These are phyloP conservation scores for Pyrrhoderma noxium DNA, from an alignment of 1,284 basidiomycete genomes.

Conservation along the genomic window DNA sequence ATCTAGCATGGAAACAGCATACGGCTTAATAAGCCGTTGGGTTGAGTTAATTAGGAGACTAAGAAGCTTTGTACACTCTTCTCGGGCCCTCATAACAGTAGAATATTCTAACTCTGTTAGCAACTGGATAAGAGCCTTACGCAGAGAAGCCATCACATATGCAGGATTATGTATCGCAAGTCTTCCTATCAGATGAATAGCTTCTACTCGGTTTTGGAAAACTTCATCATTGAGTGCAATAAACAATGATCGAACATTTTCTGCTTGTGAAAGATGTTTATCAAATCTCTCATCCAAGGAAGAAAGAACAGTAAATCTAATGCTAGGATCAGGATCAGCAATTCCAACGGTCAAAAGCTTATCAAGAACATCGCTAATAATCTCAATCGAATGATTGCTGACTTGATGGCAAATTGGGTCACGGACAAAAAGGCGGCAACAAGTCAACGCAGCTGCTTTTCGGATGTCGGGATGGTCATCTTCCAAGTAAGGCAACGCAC, in stretches of 20 bases:
- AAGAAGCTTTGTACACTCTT: conserved; percentile 86
- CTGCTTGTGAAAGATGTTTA: conserved; percentile 96
- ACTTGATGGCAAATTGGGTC: conserved; percentile 97
- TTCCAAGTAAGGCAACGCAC: conserved; percentile 91
- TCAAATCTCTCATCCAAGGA: conserved; percentile 94
- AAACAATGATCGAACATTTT: conserved; percentile 95
- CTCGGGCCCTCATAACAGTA: conserved; percentile 83
- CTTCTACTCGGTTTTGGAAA: conserved; percentile 88
- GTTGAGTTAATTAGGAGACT: conserved; percentile 87
- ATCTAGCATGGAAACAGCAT: conserved; percentile 92
- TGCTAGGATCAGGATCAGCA: conserved; percentile 87
- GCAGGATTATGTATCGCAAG: conserved; percentile 96
- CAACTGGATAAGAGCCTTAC: conserved; percentile 94
- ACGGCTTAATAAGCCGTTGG: conserved; percentile 91
- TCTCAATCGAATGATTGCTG: conserved; percentile 93
- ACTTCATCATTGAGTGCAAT: conserved; percentile 98
- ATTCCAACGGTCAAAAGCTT: conserved; percentile 96
- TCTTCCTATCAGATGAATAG: conserved; percentile 89
- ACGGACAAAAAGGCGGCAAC: conserved; percentile 85
- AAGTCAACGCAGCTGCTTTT: conserved; percentile 87
- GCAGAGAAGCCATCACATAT: conserved; percentile 96
- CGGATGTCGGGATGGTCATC: conserved; percentile 88
- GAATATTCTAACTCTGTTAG: conserved; percentile 98
- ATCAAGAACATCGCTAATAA: conserved; percentile 96
- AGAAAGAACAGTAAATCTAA: conserved; percentile 83